Percentiles rank a stretch among this genome's conserved stretches.
These are phyloP conservation scores for Wickerhamiella pararugosa DNA, from an alignment of 1,139 yeast species.

Conservation along the genomic window DNA sequence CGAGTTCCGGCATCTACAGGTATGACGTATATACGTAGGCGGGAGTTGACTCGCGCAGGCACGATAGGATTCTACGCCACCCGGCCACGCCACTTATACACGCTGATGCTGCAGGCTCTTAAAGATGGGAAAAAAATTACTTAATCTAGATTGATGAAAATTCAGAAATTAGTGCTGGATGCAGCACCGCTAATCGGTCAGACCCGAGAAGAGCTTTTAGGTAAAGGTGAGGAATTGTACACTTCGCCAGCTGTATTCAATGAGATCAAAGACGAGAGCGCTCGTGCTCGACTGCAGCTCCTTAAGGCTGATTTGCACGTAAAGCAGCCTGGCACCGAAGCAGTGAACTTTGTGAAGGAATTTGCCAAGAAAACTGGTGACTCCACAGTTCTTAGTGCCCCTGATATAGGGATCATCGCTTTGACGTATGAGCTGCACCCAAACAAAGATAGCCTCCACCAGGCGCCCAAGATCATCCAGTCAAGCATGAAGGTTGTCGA, in stretches of 20 bases:
- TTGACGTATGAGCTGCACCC: conserved; percentile 71
- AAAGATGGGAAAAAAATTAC: neutral
- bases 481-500: conserved; percentile 6
- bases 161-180: conserved; percentile 48
- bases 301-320: conserved; percentile 43
- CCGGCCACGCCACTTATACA: neutral
- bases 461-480: conserved; percentile 11
- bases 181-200: conserved; percentile 91
- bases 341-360: conserved; percentile 47
- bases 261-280: conserved; percentile 77
- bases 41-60: neutral
- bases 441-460: conserved; percentile 12
- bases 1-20: neutral
- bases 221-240: conserved; percentile 50
- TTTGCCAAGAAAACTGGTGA: conserved; percentile 90
- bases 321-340: conserved; percentile 61
- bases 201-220: conserved; percentile 58
- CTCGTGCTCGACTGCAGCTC: conserved; percentile 56
- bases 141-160: neutral
- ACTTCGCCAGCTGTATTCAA: conserved; percentile 86
- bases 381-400: conserved; percentile 66
- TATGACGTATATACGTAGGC: too few relatives aligned
- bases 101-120: neutral
- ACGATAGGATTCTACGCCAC: neutral
- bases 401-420: conserved; percentile 88